Conservation (phyloP, 805 yeast genomes). For the Yamadazyma sp. region DNA sequence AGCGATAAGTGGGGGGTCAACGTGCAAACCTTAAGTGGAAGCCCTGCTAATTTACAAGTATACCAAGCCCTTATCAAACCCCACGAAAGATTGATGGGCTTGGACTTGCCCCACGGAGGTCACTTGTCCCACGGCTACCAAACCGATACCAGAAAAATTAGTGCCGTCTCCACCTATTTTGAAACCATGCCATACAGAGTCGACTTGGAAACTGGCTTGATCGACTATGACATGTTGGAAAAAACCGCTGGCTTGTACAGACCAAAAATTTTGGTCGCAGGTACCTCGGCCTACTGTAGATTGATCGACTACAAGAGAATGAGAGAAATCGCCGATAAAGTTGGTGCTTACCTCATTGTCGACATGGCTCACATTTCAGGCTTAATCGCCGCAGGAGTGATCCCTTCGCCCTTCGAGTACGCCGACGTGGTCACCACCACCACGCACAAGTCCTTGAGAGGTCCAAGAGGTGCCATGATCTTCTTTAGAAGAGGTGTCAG, state of each 20-base stretch:
- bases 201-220: conserved; percentile 80
- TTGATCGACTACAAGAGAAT: conserved; percentile 86
- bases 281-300: conserved; percentile 95
- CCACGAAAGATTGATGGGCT: conserved; percentile 94
- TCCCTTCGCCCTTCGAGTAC: conserved; percentile 87
- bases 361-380: conserved; percentile 99
- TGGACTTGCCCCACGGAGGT: conserved; percentile 98
- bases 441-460: conserved; percentile 95
- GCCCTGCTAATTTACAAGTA: conserved; percentile 93
- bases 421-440: conserved; percentile 98
- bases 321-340: conserved; percentile 87
- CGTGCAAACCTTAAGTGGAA: conserved; percentile 93
- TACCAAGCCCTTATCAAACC: conserved; percentile 86
- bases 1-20: conserved; percentile 95
- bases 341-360: conserved; percentile 87
- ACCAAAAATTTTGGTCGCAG: conserved; percentile 94
- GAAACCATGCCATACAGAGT: conserved; percentile 97
- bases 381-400: conserved; percentile 89
- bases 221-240: conserved; percentile 87
- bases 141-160: conserved; percentile 84
- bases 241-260: conserved; percentile 82
- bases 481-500: conserved; percentile 95
- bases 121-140: conserved; percentile 97
- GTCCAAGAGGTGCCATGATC: conserved; percentile 98
- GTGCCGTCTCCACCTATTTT: conserved; percentile 89